Percentiles rank a stretch among this genome's conserved stretches.
Evolutionary conservation across 805 yeast genomes (phyloP).

Genomic region (Teunomyces funiuensis): DNA sequence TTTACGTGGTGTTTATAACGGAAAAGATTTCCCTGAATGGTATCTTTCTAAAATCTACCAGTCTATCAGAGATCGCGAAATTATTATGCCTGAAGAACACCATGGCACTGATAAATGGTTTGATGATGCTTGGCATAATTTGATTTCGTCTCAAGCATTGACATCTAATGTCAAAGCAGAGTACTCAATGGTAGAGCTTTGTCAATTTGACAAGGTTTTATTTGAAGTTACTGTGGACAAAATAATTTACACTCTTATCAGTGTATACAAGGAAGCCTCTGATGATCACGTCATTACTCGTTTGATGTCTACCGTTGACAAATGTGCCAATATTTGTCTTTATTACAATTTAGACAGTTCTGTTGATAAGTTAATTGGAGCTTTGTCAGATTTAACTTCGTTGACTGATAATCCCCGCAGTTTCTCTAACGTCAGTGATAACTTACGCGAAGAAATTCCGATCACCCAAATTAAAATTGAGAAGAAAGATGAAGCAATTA

Average conservation of each 20-base stretch:
- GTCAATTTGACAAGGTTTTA: slow-evolving; percentile 69
- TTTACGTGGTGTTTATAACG: slow-evolving; percentile 75
- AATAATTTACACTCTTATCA: slow-evolving; percentile 69
- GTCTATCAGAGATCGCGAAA: slow-evolving; percentile 81
- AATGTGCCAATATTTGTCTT: slow-evolving; percentile 74
- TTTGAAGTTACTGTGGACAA: slow-evolving; percentile 64
- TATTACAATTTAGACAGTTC: slow-evolving; percentile 55
- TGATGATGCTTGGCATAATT: slow-evolving; percentile 79
- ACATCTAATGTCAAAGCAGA: slow-evolving; percentile 18
- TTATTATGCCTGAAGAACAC: slow-evolving; percentile 97
- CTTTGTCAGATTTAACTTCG: slow-evolving; percentile 68
- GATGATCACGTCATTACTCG: slow-evolving; percentile 88
- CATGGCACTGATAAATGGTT: slow-evolving; percentile 91
- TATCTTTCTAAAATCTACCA: slow-evolving; percentile 77
- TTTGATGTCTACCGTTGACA: slow-evolving; percentile 85
- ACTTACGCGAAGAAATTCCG: slow-evolving; percentile 34
- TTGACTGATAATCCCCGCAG: slow-evolving; percentile 33
- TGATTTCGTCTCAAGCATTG: slow-evolving; percentile 52
- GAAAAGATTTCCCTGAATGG: slow-evolving; percentile 80
- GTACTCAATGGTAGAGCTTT: slow-evolving; percentile 23
- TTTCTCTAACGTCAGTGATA: slow-evolving; percentile 10
- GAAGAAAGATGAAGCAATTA: slow-evolving; percentile 55
- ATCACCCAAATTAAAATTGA: slow-evolving; percentile 44
- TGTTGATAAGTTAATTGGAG: slow-evolving; percentile 65
- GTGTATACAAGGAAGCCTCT: slow-evolving; percentile 80